These are phyloP conservation scores for Chrysophaeum taylorii DNA, from an alignment of 352 stramenopile genomes.

Conservation along the genomic window DNA sequence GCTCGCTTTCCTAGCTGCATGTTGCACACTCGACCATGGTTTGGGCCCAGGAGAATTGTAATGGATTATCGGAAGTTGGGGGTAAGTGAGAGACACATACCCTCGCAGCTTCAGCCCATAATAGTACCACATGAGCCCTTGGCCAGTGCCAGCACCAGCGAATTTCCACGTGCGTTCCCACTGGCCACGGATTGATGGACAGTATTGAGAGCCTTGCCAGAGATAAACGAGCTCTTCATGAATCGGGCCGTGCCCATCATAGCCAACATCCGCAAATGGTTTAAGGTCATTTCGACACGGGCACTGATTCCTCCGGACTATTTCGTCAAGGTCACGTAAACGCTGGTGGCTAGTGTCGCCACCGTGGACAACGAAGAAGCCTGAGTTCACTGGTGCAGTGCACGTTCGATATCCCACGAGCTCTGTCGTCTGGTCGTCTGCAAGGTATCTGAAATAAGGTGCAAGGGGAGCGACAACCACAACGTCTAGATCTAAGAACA, in stretches of 20 bases:
- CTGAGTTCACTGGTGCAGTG: constrained; percentile 2
- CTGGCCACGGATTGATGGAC: background rate
- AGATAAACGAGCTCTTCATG: background rate
- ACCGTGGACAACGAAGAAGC: background rate
- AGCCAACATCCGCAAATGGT: background rate
- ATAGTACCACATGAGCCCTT: constrained; percentile 16
- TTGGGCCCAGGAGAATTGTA: constrained; percentile 8
- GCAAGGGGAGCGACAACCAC: background rate
- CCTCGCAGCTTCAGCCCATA: background rate
- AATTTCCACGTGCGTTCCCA: background rate
- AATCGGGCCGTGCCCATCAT: background rate
- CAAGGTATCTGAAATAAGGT: background rate
- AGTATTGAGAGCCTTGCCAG: background rate
- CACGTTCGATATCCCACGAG: constrained; percentile 11
- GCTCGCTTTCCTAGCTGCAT: background rate
- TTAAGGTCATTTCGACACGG: background rate
- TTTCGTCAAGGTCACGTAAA: background rate
- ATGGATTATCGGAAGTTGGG: background rate
- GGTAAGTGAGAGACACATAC: constrained; percentile 6
- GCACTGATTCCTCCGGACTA: background rate
- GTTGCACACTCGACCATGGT: background rate
- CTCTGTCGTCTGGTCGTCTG: background rate
- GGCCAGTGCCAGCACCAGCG: background rate
- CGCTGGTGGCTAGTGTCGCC: background rate
- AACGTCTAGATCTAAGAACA: constrained; percentile 9